Evolutionary conservation across 2,329 filamentous ascomycete genomes (phyloP), one percentile per base, ranked within the genome.

Genomic region (Ophiostoma ulmi): DNA sequence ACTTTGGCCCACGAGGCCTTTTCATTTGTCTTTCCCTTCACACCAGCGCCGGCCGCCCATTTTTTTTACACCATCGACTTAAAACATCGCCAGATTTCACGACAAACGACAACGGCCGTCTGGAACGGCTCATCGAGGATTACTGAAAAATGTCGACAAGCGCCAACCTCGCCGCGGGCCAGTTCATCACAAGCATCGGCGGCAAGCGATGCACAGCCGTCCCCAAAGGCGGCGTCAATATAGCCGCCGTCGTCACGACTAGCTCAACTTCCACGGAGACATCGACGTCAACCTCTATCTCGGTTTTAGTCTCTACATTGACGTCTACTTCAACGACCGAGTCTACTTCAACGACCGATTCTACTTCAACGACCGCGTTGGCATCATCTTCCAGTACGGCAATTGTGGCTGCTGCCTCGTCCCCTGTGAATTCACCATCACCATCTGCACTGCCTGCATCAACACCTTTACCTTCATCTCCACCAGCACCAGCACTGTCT

Each of bases 151-250:
- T 86, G 83, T 81, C 80, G 71, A 77, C 78, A 44, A 80, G 76
- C 72, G 75, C 79, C 70, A 80, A 77, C 76, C 80, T 84, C 76
- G 80, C 80, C 73, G 77, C 78, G 75, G 82, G 83, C 76, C 81
- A 82, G 72, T 82, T 83, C 72, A 80, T 84, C 71, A 86, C 84
- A 70, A 82, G 78, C 67, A 79, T 86, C 70, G 77, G 81, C 71
- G 84, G 83, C 69, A 83, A 81, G 76, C 81, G 81, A 77, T 87
- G 86, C 79, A 87, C 85, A 75, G 84, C 83, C 72, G 79, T 86
- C 73, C 84, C 84, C 67, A 83, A 77, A 75, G 73, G 70, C 35
- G 72, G 74, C 66, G 74, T 61, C 70, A 72, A 73, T 68, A 41
- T 61, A 8, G 67, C 67, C 66, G 67, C 67, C 64, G 69, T 67